Base-by-base conservation (phyloP, 108 stramenopile species). In the Skeletonema potamos region DNA sequence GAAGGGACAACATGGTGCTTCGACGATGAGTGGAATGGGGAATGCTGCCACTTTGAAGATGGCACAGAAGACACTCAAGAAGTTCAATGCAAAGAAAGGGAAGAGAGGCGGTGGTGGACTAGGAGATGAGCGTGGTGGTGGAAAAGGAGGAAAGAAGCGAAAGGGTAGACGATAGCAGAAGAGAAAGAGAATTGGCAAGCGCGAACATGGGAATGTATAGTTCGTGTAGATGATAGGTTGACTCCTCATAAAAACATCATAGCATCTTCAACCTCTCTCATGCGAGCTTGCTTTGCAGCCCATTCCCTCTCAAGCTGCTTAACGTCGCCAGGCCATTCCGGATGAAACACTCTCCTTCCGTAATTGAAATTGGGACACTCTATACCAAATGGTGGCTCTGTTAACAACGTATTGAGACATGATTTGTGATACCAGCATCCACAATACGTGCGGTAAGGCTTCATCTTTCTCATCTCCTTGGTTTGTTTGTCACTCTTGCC, bases 1-100 rank as follows among this genome's bases (percentile, higher is more conserved):
- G 30, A 89, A 90, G 65, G 93, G 93, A 27, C 86, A 85, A 70
- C 88, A 94, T 69, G 93, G 93, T 60, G 93, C 93, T 32, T 71
- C 86, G 9, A 79, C 73, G 8, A 94, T 94, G 93, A 91, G 84
- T 43, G 93, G 93, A 6, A 88, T 93, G 76, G 93, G 88, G 20
- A 76, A 77, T 39, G 74, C 79, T n/a, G 62, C 66, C 9, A 77
- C 83, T 64, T 66, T 94, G 66, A 94, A 94, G 61, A 73, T 89
- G 73, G 93, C 93, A 6, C 79, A 91, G 60, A 90, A 86, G 74
- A 79, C 84, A 15, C 64, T 84, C 28, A 64, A 62, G 4, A 80
- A 74, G 70, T 81, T 72, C 37, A 54, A 65, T 57, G 59, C 68
- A 12, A 80, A 72, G 37, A 62, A 62, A 18, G 79, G 68, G 1